phyloP scores from a whole-genome alignment of 23 red algal species.

The Agarophyton chilense region DNA sequence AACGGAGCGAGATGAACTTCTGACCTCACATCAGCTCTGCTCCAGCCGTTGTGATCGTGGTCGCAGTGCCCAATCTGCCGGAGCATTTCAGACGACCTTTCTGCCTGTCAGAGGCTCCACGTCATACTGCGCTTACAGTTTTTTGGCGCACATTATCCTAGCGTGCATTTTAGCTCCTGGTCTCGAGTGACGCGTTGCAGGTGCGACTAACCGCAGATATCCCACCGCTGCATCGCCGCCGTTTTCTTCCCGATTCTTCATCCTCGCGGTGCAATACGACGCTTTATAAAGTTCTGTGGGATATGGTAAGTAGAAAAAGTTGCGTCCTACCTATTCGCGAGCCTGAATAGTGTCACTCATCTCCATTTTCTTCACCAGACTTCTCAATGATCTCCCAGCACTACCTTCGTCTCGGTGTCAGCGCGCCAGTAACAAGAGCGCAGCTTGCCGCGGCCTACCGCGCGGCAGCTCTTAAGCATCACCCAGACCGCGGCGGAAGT shows the following conservation, averaged over 20 bases:
- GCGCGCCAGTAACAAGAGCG: conserved; percentile 28
- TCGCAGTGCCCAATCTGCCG: no score
- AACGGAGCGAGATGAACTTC: no score
- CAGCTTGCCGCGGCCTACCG: conserved; percentile 59
- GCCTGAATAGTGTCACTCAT: background rate
- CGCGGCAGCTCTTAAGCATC: conserved; percentile 57
- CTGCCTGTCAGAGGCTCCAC: background rate
- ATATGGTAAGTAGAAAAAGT: background rate
- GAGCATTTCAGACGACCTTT: no score
- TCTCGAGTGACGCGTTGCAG: background rate
- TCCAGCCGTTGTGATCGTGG: no score
- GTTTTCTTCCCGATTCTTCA: background rate
- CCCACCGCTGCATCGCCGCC: background rate
- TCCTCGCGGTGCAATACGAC: background rate
- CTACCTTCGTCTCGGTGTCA: conserved; percentile 46
- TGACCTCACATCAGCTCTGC: no score
- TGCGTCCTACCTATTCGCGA: background rate
- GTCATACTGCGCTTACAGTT: background rate
- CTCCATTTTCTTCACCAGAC: background rate
- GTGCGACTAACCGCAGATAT: background rate
- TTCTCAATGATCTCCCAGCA: conserved; percentile 10
- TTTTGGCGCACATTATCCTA: background rate
- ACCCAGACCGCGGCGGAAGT: conserved; percentile 62
- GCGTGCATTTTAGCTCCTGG: background rate
- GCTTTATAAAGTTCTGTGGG: background rate